Base-by-base conservation (phyloP, 106 monocot genomes). In the Chionographis japonica region DNA sequence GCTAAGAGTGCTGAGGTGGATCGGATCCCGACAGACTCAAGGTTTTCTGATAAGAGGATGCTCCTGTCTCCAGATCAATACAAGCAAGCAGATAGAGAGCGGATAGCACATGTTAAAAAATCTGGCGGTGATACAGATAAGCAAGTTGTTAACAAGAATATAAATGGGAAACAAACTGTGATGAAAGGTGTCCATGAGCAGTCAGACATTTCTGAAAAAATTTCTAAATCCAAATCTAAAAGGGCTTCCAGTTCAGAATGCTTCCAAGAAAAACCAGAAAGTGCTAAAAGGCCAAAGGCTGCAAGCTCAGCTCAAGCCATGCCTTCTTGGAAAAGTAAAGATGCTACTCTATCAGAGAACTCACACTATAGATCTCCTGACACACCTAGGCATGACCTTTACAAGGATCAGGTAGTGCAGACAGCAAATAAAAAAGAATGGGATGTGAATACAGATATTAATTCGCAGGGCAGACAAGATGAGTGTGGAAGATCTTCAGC, bases 261-360 rank as follows among this genome's bases (percentile, higher is more conserved):
- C 27, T 60, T 72, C 19, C 63, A 67, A 40, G 85, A 80, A 68
- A 81, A 80, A 53, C 39, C 52, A 50, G 72, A 66, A 74, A 75
- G 41, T 80, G 60, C 43, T 16, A 88, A 86, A 72, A 86, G 42
- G 68, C 57, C 73, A 38, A 85, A 77, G 67, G 46, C 41, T 52
- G 60, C 59, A 68, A 79, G 43, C 61, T 68, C 66, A 66, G 73
- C 41, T 59, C 50, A 79, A 81, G 46, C 56, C 40, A 63, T 62
- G 15, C 4, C 58, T 54, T 76, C 50, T 40, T 70, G 63, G 7
- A 73, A 79, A 37, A 74, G 8, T 65, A 77, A 68, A 50, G 74
- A 65, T 63, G 58, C 50, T 20, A 53, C 14, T 63, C 52, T 62
- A 2, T 59, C 62, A 14, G 67, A 74, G 54, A 70, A 65, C 3